Percentiles rank a stretch among this genome's conserved stretches.
Conservation (phyloP, 2,329 filamentous ascomycete species). For the Aureobasidium subglaciale region DNA sequence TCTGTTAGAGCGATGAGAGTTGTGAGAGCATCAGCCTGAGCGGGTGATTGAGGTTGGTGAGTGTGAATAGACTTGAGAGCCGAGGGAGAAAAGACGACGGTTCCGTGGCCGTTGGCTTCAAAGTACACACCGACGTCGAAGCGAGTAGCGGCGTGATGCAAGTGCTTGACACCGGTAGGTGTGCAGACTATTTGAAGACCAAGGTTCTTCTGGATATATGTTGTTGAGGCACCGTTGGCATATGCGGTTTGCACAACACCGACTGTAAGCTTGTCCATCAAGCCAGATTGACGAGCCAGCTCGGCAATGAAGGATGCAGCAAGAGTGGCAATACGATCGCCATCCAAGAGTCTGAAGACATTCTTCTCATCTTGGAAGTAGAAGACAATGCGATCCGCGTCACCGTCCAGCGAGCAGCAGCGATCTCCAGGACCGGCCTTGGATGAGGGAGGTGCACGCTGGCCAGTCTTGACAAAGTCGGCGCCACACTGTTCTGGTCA, state of each 20-base stretch:
- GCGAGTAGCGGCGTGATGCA: slow-evolving; percentile 91
- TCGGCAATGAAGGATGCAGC: slow-evolving; percentile 91
- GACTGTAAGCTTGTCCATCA: slow-evolving; percentile 75
- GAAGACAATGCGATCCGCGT: slow-evolving; percentile 92
- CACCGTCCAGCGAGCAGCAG: slow-evolving; percentile 87
- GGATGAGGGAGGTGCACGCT: slow-evolving; percentile 77
- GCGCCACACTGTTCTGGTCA: slow-evolving; percentile 64
- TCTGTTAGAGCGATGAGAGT: slow-evolving; percentile 76
- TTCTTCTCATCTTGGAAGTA: slow-evolving; percentile 81
- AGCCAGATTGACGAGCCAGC: slow-evolving; percentile 69
- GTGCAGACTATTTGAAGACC: slow-evolving; percentile 89
- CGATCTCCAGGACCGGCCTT: slow-evolving; percentile 70
- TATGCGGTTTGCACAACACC: slow-evolving; percentile 97
- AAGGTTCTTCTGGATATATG: slow-evolving; percentile 81
- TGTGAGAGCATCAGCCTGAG: slow-evolving; percentile 82
- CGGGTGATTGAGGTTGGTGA: slow-evolving; percentile 80
- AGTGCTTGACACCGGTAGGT: slow-evolving; percentile 90
- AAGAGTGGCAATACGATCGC: slow-evolving; percentile 92
- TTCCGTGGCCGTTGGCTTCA: slow-evolving; percentile 96
- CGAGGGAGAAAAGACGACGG: slow-evolving; percentile 83
- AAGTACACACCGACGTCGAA: slow-evolving; percentile 98
- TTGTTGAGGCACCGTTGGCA: slow-evolving; percentile 89
- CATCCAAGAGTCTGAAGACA: slow-evolving; percentile 86
- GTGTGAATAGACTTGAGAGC: slow-evolving; percentile 72
- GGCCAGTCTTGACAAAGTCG: slow-evolving; percentile 95